Percentiles rank a stretch among this genome's conserved stretches.
phyloP scores from a whole-genome alignment of 495 filamentous ascomycete species.

The Sabuloglossum arenarium region DNA sequence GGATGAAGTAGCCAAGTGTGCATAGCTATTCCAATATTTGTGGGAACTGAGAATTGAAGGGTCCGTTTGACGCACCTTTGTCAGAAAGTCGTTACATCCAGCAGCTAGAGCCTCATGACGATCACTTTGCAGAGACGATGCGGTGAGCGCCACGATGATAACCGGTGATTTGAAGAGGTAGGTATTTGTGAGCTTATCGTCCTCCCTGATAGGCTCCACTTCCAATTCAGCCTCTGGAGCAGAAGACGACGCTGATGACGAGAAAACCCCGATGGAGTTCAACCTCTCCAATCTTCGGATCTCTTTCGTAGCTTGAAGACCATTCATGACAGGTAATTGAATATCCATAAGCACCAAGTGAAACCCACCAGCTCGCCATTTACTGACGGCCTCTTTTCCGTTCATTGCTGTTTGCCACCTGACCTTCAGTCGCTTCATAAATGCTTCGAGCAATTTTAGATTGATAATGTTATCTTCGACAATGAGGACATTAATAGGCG shows the following conservation, averaged over 20 bases:
- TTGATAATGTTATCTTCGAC: conserved; percentile 99
- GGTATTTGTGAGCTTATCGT: conserved; percentile 47
- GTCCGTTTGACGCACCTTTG: conserved; percentile 45
- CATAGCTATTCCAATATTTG: not conserved
- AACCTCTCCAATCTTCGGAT: conserved; percentile 75
- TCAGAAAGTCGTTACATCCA: conserved; percentile 95
- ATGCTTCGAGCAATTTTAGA: conserved; percentile 73
- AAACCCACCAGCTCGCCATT: conserved; percentile 89
- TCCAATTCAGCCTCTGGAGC: conserved; percentile 15
- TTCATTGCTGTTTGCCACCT: conserved; percentile 97
- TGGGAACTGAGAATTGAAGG: not conserved
- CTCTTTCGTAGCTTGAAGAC: conserved; percentile 89
- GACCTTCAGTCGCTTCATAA: conserved; percentile 91
- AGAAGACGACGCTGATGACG: conserved; percentile 21
- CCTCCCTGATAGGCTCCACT: conserved; percentile 22
- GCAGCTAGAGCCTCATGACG: conserved; percentile 87
- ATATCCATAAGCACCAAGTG: conserved; percentile 98
- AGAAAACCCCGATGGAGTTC: conserved; percentile 78
- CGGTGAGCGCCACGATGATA: conserved; percentile 93
- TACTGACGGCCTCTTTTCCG: conserved; percentile 74
- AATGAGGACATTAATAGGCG: conserved; percentile 92
- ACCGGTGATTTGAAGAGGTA: conserved; percentile 84
- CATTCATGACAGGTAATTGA: conserved; percentile 92
- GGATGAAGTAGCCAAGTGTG: not conserved
- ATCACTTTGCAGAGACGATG: conserved; percentile 81